Evolutionary conservation across 2,329 filamentous ascomycete species (phyloP).

Genomic region (Corinectria fuckeliana): DNA sequence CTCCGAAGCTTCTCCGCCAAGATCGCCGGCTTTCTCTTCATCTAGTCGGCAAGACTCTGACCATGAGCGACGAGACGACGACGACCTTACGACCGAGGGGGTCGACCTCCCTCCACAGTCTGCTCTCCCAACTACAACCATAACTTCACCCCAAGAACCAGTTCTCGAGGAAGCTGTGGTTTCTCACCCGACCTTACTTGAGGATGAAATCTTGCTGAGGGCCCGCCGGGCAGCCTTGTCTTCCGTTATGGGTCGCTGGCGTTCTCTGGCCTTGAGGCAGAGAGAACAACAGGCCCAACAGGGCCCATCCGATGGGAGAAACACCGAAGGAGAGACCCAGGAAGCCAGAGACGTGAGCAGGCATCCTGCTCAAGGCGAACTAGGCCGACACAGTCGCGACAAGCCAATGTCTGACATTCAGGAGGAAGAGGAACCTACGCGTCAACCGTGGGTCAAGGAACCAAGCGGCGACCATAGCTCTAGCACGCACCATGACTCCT

Average conservation of each 20-base stretch:
- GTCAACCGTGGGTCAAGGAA: neutral
- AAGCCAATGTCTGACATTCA: neutral
- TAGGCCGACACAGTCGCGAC: neutral
- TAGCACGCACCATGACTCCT: slow-evolving; percentile 9
- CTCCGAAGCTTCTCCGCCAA: slow-evolving; percentile 29
- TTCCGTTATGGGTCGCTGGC: slow-evolving; percentile 34
- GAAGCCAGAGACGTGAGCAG: slow-evolving; percentile 10
- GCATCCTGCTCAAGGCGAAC: neutral
- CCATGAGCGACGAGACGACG: neutral
- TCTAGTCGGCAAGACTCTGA: slow-evolving; percentile 28
- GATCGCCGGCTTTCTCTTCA: slow-evolving; percentile 32
- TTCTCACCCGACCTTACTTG: slow-evolving; percentile 10
- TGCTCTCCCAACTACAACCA: slow-evolving; percentile 6
- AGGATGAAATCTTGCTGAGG: slow-evolving; percentile 21
- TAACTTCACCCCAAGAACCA: slow-evolving; percentile 3
- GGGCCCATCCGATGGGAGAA: slow-evolving; percentile 20
- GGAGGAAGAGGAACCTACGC: neutral
- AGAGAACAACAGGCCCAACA: slow-evolving; percentile 17
- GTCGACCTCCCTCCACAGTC: slow-evolving; percentile 6
- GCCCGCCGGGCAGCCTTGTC: slow-evolving; percentile 31
- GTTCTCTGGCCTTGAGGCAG: slow-evolving; percentile 28
- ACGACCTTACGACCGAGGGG: slow-evolving; percentile 9
- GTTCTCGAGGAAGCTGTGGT: slow-evolving; percentile 11
- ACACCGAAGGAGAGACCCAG: slow-evolving; percentile 21
- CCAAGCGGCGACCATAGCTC: neutral